Conservation (phyloP, 352 stramenopile species). For the Phytophthora multivora region DNA sequence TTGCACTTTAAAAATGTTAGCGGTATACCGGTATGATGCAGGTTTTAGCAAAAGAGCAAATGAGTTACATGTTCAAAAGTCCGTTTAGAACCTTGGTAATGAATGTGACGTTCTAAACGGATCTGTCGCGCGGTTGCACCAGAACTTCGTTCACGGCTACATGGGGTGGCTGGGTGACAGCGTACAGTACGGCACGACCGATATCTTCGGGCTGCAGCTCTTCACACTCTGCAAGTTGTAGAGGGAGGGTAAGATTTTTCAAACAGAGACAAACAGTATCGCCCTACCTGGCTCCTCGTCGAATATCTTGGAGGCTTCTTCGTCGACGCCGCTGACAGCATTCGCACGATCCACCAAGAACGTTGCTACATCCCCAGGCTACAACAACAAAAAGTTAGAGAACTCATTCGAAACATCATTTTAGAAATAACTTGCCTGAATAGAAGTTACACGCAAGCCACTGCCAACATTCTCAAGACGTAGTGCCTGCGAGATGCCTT, state of each 20-base stretch:
- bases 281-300: conserved; percentile 46
- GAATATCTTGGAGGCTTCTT: conserved; percentile 69
- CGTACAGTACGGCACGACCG: conserved; percentile 82
- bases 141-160: conserved; percentile 91
- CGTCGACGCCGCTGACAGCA: conserved; percentile 58
- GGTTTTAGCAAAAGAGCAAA: too few species aligned
- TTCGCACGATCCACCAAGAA: conserved; percentile 86
- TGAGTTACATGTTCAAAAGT: too few species aligned
- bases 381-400: background rate
- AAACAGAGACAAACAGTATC: background rate
- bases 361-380: conserved; percentile 89
- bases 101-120: conserved; percentile 34
- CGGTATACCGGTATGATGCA: background rate
- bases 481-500: conserved; percentile 82
- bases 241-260: background rate
- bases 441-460: conserved; percentile 87
- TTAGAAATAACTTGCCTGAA: conserved; percentile 40
- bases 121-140: conserved; percentile 88
- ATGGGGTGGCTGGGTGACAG: conserved; percentile 78
- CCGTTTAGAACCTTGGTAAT: too few species aligned
- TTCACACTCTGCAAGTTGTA: conserved; percentile 49
- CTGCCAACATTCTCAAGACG: conserved; percentile 82
- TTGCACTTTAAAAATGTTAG: too few species aligned
- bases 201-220: conserved; percentile 83
- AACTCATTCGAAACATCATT: too few species aligned